Base-by-base conservation (phyloP, 371 early-diverging fungal species). In the Coemansia sp. region DNA sequence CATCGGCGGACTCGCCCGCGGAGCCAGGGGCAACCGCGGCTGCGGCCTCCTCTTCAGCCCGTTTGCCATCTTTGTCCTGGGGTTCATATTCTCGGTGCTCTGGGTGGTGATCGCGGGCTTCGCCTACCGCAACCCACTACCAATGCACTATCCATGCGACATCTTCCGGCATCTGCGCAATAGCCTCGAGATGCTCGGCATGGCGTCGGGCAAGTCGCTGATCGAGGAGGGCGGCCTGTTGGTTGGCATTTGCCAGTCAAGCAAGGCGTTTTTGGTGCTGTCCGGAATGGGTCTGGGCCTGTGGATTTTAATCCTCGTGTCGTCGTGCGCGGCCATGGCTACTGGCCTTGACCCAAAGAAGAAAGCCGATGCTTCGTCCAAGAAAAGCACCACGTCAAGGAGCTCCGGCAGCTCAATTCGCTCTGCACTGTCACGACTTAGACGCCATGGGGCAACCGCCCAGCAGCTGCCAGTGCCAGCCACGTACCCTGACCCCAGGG, bases 231-330 rank as follows among this genome's bases (percentile, higher is more conserved):
- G 67, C 11, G 66, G 76, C 1, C 43, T 75, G 20, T 56, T 75
- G 3, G 76, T 75, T 4, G 70, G 70, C 4, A 67, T 75, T 26
- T 75, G 76, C 54, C 70, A 75, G 42, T 62, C 76, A 1, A 75
- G 76, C 54, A 75, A 75, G 35, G 76, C 76, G 34, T 75, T 75
- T 26, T 45, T 70, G 1, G 70, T 65, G 13, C 38, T 75, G 6
- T 52, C 76, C 0, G 76, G 76, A 3, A 36, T 75, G 5, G 62
- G 76, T 0, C 60, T 75, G 11, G 67, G 63, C 0, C 35, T 75
- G 14, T 75, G 76, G 76, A 59, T 75, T 8, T 43, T 75, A 0
- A 69, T 70, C 11, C 51, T 69, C 1, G 48, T 75, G 0, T 41
- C 55, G 1, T 68, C 76, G 11, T 75, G 69, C 34, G 76, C 55